These are phyloP conservation scores for Triticum dicoccoides DNA, from an alignment of 176 grass and related monocot species.

Conservation along the genomic window DNA sequence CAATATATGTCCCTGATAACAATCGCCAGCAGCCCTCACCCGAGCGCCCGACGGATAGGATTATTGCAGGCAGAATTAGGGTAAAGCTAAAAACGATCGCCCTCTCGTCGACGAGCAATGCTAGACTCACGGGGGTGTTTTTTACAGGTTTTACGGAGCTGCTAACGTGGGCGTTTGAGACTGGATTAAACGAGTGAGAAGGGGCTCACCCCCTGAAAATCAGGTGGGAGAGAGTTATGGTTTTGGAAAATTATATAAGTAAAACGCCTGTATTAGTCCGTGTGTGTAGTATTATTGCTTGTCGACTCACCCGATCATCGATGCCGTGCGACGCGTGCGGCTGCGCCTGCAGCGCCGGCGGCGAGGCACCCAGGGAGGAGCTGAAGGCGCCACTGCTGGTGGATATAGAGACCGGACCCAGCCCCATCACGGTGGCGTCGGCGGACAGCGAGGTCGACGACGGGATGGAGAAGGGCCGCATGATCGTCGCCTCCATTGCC, in stretches of 20 bases:
- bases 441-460: background rate
- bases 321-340: background rate
- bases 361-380: background rate
- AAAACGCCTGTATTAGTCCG: no score
- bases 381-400: background rate
- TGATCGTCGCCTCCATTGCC: background rate
- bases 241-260: no score
- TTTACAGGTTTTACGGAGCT: no score
- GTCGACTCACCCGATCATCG: background rate
- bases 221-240: no score
- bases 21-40: no score
- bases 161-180: no score
- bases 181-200: no score
- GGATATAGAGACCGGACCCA: background rate
- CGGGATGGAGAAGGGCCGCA: background rate
- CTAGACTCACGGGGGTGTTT: no score
- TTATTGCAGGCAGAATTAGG: background rate
- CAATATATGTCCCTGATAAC: no score
- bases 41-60: background rate
- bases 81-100: background rate
- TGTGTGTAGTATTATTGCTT: background rate
- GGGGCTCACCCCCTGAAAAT: no score
- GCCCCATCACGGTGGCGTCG: background rate
- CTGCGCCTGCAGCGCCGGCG: background rate
- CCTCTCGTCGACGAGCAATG: no score